Evolutionary conservation across 192 early-diverging fungal genomes (phyloP).

Genomic region (Umbelopsis sp.): DNA sequence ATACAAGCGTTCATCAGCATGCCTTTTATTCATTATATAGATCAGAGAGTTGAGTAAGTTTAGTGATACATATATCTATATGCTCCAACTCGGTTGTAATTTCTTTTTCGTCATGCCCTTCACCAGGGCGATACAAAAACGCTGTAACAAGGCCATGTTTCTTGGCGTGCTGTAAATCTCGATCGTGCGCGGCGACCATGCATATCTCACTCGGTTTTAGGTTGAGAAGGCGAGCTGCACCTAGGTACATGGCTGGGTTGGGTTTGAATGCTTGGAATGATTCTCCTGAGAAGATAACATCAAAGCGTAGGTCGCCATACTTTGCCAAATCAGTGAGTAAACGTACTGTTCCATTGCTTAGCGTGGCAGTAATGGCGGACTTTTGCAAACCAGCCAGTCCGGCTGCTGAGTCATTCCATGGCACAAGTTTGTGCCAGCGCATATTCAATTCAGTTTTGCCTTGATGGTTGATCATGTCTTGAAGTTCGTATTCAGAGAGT

Average conservation of each 20-base stretch:
- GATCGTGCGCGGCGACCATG: neutral
- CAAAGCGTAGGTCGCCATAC: neutral
- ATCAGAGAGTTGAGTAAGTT: neutral
- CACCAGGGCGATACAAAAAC: neutral
- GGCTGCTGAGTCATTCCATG: neutral
- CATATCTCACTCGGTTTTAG: constrained; percentile 6
- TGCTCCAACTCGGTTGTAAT: neutral
- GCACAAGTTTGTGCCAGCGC: neutral
- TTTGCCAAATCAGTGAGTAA: neutral
- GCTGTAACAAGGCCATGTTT: neutral
- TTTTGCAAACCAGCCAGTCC: neutral
- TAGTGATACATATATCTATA: neutral
- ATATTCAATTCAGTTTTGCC: neutral
- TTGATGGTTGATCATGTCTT: neutral
- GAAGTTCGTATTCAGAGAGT: neutral
- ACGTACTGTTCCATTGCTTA: constrained; percentile 7
- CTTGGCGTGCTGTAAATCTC: neutral
- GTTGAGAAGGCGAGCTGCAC: neutral
- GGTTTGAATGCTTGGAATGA: constrained; percentile 6
- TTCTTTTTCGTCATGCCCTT: neutral
- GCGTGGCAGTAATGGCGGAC: constrained; percentile 4
- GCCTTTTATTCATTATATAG: neutral
- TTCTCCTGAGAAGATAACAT: constrained; percentile 5
- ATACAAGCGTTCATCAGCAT: no score
- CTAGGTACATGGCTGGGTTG: constrained; percentile 1